Percentiles rank a stretch among this genome's conserved stretches.
phyloP scores from a whole-genome alignment of 306 rosid genomes.

The Cucumis cinereus region DNA sequence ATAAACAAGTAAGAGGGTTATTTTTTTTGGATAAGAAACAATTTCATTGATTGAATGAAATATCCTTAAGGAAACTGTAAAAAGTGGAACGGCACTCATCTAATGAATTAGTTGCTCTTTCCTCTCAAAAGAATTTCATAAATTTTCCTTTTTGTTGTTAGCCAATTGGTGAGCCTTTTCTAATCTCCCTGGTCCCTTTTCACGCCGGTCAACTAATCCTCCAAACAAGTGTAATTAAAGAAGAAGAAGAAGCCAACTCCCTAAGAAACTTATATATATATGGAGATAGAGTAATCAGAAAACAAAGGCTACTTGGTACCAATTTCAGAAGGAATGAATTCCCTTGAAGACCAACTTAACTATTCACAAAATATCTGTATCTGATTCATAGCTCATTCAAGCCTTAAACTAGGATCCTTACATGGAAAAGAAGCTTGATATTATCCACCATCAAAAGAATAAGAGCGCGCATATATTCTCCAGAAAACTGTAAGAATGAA shows the following conservation, averaged over 20 bases:
- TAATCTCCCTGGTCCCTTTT: background rate
- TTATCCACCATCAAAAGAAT: conserved; percentile 36
- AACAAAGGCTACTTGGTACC: background rate
- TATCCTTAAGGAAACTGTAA: too few species aligned
- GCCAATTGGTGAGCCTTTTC: background rate
- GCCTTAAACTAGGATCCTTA: conserved; percentile 21
- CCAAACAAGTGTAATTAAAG: background rate
- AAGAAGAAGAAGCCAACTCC: background rate
- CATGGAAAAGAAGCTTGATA: conserved; percentile 43
- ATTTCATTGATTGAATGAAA: too few species aligned
- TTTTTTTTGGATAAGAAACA: too few species aligned
- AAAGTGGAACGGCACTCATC: background rate
- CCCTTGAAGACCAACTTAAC: background rate
- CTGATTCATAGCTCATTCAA: background rate
- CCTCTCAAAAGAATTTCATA: background rate
- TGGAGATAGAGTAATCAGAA: background rate
- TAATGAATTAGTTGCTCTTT: background rate
- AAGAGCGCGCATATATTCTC: conserved; percentile 34
- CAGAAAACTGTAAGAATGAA: conserved; percentile 41
- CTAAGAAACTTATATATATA: background rate
- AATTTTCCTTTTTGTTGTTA: background rate
- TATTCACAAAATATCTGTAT: background rate
- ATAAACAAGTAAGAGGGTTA: background rate
- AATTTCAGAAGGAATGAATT: background rate
- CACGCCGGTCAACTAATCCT: background rate